Evolutionary conservation across 257 asterid genomes (phyloP).

Genomic region (Pogostemon cablin): DNA sequence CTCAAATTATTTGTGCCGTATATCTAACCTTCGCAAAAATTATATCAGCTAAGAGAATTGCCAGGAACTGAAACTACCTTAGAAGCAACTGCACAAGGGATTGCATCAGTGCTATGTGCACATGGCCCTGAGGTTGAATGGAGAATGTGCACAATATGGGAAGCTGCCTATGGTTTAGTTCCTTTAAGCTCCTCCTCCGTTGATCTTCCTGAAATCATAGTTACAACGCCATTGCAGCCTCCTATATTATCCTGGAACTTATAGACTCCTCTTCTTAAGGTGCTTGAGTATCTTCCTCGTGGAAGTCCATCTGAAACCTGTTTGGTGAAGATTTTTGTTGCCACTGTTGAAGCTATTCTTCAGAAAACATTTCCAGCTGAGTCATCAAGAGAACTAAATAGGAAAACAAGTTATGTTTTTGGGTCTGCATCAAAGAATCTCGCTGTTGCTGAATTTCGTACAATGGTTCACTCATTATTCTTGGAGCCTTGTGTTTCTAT

Average conservation of each 20-base stretch:
- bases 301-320: slow-evolving; percentile 92
- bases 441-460: slow-evolving; percentile 80
- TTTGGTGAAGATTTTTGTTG: slow-evolving; percentile 87
- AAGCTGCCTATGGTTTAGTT: slow-evolving; percentile 89
- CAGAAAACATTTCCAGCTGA: slow-evolving; percentile 78
- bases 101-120: slow-evolving; percentile 92
- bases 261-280: slow-evolving; percentile 82
- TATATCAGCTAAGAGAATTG: slow-evolving; percentile 56
- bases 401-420: slow-evolving; percentile 60
- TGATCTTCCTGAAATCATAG: slow-evolving; percentile 84
- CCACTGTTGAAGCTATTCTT: slow-evolving; percentile 81
- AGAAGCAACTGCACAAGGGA: slow-evolving; percentile 91
- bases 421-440: slow-evolving; percentile 78
- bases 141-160: slow-evolving; percentile 94
- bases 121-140: slow-evolving; percentile 94
- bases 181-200: slow-evolving; percentile 77
- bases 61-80: slow-evolving; percentile 69
- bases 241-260: slow-evolving; percentile 84
- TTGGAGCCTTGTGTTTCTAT: slow-evolving; percentile 76
- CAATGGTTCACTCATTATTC: slow-evolving; percentile 81
- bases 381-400: slow-evolving; percentile 59
- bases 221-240: slow-evolving; percentile 79
- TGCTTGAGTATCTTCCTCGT: slow-evolving; percentile 88
- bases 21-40: slow-evolving; percentile 25
- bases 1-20: slow-evolving; percentile 21